Percentiles rank a stretch among this genome's conserved stretches.
Conservation (phyloP, 2,329 filamentous ascomycete genomes). For the Curvularia lunata region DNA sequence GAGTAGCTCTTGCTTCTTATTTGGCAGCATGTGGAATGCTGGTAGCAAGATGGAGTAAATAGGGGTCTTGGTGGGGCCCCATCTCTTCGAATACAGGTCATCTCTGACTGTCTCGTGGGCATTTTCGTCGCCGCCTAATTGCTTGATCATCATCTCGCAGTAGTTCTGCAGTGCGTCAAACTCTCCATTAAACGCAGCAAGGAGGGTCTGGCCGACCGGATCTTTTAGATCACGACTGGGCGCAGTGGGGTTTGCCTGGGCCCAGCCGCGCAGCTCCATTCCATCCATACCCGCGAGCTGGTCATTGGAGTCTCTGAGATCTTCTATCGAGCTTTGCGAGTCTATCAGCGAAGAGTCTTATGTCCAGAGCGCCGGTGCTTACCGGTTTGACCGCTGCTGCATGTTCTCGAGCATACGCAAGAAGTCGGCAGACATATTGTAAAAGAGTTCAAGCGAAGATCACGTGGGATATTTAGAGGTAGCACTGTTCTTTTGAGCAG, state of each 20-base stretch:
- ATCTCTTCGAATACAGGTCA: constrained; percentile 18
- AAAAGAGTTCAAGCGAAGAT: background rate
- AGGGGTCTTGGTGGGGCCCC: constrained; percentile 21
- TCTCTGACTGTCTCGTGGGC: constrained; percentile 13
- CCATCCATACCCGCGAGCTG: constrained; percentile 22
- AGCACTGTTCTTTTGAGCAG: background rate
- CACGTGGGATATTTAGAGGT: background rate
- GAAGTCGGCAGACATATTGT: constrained; percentile 21
- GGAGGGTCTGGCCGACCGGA: constrained; percentile 16
- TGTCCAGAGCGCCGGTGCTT: background rate
- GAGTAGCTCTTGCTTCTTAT: constrained; percentile 8
- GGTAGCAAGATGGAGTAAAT: constrained; percentile 22
- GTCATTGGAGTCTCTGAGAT: constrained; percentile 17
- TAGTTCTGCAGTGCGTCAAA: constrained; percentile 10
- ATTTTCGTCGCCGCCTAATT: constrained; percentile 9
- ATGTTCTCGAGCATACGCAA: constrained; percentile 25
- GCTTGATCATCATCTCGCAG: constrained; percentile 9
- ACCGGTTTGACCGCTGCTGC: constrained; percentile 14
- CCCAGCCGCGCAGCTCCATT: constrained; percentile 25
- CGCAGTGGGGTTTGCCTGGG: constrained; percentile 9
- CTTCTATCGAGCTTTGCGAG: constrained; percentile 11
- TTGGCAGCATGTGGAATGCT: constrained; percentile 13
- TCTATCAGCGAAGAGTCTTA: background rate
- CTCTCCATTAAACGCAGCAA: constrained; percentile 7
- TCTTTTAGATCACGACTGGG: constrained; percentile 22